phyloP scores from a whole-genome alignment of 2,329 filamentous ascomycete genomes.

The Colletotrichum cuscutae region DNA sequence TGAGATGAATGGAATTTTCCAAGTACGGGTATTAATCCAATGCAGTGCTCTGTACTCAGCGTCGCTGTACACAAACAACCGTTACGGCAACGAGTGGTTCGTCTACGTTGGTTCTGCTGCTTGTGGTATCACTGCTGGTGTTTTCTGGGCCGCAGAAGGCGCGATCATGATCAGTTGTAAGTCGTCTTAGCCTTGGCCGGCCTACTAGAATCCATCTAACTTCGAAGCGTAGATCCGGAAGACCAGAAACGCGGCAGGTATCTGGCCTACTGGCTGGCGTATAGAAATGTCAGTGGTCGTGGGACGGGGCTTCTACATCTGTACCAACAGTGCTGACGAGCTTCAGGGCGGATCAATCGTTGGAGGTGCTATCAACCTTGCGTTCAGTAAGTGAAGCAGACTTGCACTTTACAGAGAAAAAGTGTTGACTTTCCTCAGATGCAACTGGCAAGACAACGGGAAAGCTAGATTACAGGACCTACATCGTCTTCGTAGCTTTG shows the following conservation, averaged over 20 bases:
- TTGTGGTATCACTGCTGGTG: constrained; percentile 37
- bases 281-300: not conserved
- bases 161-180: constrained; percentile 40
- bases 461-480: constrained; percentile 16
- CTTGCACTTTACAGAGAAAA: too few species aligned
- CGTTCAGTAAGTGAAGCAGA: not conserved
- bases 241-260: constrained; percentile 17
- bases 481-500: constrained; percentile 5
- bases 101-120: constrained; percentile 40
- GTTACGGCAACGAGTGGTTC: constrained; percentile 39
- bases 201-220: not conserved
- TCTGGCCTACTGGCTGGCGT: constrained; percentile 14
- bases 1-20: too few species aligned
- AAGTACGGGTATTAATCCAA: too few species aligned
- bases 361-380: constrained; percentile 15
- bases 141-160: constrained; percentile 42
- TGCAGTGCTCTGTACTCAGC: constrained; percentile 44
- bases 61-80: constrained; percentile 49
- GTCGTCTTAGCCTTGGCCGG: not conserved
- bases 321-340: not conserved
- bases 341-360: constrained; percentile 10
- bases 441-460: constrained; percentile 13
- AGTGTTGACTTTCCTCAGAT: not conserved
- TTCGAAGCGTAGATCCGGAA: not conserved
- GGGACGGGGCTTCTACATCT: too few species aligned